Evolutionary conservation across 306 rosid species (phyloP).

Genomic region (Begonia fuchsioides): DNA sequence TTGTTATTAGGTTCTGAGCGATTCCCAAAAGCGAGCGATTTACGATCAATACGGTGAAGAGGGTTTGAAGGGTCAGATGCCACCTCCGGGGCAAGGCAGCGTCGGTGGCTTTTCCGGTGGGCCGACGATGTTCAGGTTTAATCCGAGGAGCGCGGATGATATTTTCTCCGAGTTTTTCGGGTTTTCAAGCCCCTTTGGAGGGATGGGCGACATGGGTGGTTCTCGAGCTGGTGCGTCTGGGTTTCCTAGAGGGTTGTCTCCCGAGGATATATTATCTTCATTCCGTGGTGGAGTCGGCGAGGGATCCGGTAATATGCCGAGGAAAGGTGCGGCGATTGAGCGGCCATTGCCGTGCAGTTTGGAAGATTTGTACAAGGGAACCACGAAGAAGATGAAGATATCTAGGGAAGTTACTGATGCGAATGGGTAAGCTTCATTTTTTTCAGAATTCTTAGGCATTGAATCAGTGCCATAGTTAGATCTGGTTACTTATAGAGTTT

Average conservation of each 20-base stretch:
- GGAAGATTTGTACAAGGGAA: slow-evolving; percentile 81
- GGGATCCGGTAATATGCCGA: slow-evolving; percentile 25
- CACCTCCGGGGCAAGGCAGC: slow-evolving; percentile 32
- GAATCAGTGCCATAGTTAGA: too few species aligned
- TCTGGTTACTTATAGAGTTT: too few species aligned
- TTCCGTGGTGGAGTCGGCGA: slow-evolving; percentile 40
- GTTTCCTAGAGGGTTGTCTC: slow-evolving; percentile 34
- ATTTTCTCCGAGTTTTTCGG: slow-evolving; percentile 72
- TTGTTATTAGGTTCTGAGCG: slow-evolving; percentile 60
- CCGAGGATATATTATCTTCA: slow-evolving; percentile 37
- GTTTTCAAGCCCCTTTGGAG: slow-evolving; percentile 41
- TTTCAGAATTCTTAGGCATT: too few species aligned
- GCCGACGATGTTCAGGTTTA: slow-evolving; percentile 45
- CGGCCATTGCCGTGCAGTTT: slow-evolving; percentile 55
- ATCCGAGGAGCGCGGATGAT: slow-evolving; percentile 63
- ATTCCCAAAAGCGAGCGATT: slow-evolving; percentile 72
- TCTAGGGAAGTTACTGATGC: slow-evolving; percentile 69
- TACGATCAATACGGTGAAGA: slow-evolving; percentile 95
- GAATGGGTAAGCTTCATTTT: slow-evolving; percentile 45
- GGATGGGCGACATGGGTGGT: slow-evolving; percentile 54
- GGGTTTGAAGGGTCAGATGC: slow-evolving; percentile 62
- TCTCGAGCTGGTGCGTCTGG: slow-evolving; percentile 42
- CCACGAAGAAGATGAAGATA: slow-evolving; percentile 91
- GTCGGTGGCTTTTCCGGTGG: slow-evolving; percentile 39
- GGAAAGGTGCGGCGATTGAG: slow-evolving; percentile 61